Percentiles rank a stretch among this genome's conserved stretches.
Conservation (phyloP, 306 rosid genomes). For the Quercus variabilis region DNA sequence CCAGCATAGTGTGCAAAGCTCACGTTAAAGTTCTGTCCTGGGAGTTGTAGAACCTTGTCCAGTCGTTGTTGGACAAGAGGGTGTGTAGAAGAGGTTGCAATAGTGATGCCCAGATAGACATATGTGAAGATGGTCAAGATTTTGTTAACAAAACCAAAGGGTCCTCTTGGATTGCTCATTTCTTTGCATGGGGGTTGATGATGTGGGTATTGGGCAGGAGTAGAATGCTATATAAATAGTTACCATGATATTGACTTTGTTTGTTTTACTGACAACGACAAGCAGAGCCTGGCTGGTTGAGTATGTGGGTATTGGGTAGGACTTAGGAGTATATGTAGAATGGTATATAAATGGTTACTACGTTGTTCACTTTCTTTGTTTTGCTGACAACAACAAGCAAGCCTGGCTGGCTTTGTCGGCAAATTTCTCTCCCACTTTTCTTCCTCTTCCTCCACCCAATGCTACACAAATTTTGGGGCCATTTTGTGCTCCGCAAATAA, state of each 20-base stretch:
- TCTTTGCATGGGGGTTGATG: not conserved
- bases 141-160: conserved; percentile 18
- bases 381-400: not conserved
- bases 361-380: not conserved
- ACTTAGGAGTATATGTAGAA: not conserved
- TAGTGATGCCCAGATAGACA: conserved; percentile 24
- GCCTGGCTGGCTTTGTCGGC: not conserved
- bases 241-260: too few relatives aligned
- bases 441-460: too few relatives aligned
- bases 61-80: conserved; percentile 41
- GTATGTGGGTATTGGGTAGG: not conserved
- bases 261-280: not conserved
- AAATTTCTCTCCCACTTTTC: too few relatives aligned
- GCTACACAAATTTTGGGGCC: too few relatives aligned
- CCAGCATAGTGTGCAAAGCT: conserved; percentile 60
- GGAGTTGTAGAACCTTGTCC: conserved; percentile 45
- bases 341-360: too few relatives aligned
- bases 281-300: not conserved
- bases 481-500: too few relatives aligned
- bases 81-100: conserved; percentile 12
- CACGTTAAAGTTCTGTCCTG: conserved; percentile 52
- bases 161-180: conserved; percentile 28
- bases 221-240: too few relatives aligned
- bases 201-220: not conserved
- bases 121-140: conserved; percentile 9